Evolutionary conservation across 2,329 filamentous ascomycete genomes (phyloP).

Genomic region (Acephala macrosclerotiorum): DNA sequence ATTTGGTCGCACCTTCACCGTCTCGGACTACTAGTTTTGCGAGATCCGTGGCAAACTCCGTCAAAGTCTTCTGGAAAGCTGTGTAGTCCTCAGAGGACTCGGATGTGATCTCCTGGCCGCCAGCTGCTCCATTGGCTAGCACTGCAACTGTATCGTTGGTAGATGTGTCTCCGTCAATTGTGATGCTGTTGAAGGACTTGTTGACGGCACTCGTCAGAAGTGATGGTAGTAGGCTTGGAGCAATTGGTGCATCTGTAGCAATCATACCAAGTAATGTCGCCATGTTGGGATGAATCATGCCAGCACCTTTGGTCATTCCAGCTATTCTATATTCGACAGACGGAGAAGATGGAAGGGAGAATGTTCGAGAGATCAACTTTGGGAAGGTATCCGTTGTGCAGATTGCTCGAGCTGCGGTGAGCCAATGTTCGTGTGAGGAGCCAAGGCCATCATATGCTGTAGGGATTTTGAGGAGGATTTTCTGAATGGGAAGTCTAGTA

Average conservation of each 20-base stretch:
- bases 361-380: constrained; percentile 87
- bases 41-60: constrained; percentile 80
- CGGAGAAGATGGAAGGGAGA: constrained; percentile 82
- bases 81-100: constrained; percentile 67
- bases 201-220: constrained; percentile 79
- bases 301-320: constrained; percentile 96
- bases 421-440: constrained; percentile 83
- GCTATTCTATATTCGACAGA: constrained; percentile 81
- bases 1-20: constrained; percentile 97
- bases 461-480: constrained; percentile 86
- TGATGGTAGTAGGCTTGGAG: constrained; percentile 68
- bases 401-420: constrained; percentile 86
- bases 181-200: constrained; percentile 94
- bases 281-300: constrained; percentile 99
- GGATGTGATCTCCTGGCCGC: constrained; percentile 68
- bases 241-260: constrained; percentile 88
- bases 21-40: constrained; percentile 95
- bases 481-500: constrained; percentile 81
- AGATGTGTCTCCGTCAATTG: constrained; percentile 94
- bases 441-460: constrained; percentile 76
- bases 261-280: constrained; percentile 91
- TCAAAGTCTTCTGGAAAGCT: constrained; percentile 76
- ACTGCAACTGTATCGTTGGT: constrained; percentile 97
- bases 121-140: constrained; percentile 93
- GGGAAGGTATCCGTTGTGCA: constrained; percentile 99